Percentiles rank a stretch among this genome's conserved stretches.
Conservation (phyloP, 2,329 filamentous ascomycete genomes). For the Bertia moriformis region DNA sequence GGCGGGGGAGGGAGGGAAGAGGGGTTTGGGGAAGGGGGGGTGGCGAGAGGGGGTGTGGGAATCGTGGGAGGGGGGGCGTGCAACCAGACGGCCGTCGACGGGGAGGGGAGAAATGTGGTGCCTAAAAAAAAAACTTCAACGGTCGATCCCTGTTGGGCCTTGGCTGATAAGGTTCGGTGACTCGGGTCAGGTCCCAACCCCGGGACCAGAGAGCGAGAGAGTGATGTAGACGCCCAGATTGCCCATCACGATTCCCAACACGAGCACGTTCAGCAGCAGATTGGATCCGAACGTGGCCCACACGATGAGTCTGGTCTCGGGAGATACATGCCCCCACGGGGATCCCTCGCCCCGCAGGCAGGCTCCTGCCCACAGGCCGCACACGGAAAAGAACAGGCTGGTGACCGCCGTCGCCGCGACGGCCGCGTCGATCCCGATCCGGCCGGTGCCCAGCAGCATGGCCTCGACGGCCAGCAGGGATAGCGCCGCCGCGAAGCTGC, state of each 20-base stretch:
- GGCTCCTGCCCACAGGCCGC: conserved; percentile 43
- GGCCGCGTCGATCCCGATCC: conserved; percentile 59
- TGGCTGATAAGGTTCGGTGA: too few relatives aligned
- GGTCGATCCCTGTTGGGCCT: too few relatives aligned
- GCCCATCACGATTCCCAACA: conserved; percentile 34
- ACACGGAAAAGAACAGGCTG: conserved; percentile 48
- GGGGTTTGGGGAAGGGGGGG: too few relatives aligned
- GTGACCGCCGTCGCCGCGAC: conserved; percentile 56
- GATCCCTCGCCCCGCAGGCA: conserved; percentile 31
- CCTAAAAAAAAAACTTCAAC: too few relatives aligned
- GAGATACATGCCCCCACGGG: too few relatives aligned
- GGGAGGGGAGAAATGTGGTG: too few relatives aligned
- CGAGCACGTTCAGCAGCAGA: conserved; percentile 31
- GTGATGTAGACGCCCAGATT: conserved; percentile 10
- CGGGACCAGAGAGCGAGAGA: too few relatives aligned
- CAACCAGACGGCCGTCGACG: too few relatives aligned
- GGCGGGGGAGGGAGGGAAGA: too few relatives aligned
- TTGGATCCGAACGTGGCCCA: conserved; percentile 25
- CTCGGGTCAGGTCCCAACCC: too few relatives aligned
- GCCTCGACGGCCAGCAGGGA: conserved; percentile 49
- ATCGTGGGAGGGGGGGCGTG: too few relatives aligned
- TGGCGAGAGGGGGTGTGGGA: too few relatives aligned
- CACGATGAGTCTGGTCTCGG: conserved; percentile 25
- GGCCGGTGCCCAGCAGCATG: conserved; percentile 53
- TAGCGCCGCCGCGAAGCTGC: conserved; percentile 42